These are phyloP conservation scores for Euphorbia schlechtendalii DNA, from an alignment of 441 rosid species.

Conservation along the genomic window DNA sequence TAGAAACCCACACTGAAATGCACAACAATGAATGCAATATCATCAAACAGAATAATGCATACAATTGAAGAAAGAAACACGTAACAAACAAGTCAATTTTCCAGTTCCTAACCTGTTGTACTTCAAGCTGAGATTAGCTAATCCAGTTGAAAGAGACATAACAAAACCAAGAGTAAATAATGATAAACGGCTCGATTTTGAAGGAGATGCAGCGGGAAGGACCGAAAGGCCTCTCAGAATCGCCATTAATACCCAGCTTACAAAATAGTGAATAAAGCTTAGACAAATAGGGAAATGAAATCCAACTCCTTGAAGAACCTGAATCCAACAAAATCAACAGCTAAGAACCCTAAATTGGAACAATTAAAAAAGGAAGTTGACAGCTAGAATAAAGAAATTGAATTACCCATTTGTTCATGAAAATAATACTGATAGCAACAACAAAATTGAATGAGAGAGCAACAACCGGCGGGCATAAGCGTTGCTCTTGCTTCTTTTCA, in stretches of 20 bases:
- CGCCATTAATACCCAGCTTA: too few species aligned
- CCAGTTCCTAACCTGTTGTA: conserved; percentile 56
- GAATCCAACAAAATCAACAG: conserved; percentile 1
- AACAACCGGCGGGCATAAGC: conserved; percentile 49
- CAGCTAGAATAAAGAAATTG: background rate
- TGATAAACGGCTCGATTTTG: conserved; percentile 46
- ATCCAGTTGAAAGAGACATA: conserved; percentile 86
- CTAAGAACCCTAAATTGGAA: background rate
- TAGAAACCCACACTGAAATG: conserved; percentile 74
- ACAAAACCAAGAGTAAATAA: conserved; percentile 72
- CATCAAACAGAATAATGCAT: background rate
- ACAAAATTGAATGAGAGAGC: conserved; percentile 83
- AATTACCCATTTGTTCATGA: conserved; percentile 86
- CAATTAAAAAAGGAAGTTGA: background rate
- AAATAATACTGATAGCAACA: conserved; percentile 73
- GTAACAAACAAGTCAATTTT: background rate
- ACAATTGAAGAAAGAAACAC: background rate
- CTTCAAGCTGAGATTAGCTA: conserved; percentile 92
- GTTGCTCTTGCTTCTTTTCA: conserved; percentile 67
- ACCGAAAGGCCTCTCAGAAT: conserved; percentile 54
- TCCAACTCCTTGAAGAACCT: too few species aligned
- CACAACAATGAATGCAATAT: conserved; percentile 2
- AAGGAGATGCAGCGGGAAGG: conserved; percentile 65
- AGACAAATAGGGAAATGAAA: too few species aligned
- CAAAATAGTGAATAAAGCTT: too few species aligned